Evolutionary conservation across 495 filamentous ascomycete genomes (phyloP), one percentile per base, ranked within the genome.

Genomic region (Penicillium cosmopolitanum): DNA sequence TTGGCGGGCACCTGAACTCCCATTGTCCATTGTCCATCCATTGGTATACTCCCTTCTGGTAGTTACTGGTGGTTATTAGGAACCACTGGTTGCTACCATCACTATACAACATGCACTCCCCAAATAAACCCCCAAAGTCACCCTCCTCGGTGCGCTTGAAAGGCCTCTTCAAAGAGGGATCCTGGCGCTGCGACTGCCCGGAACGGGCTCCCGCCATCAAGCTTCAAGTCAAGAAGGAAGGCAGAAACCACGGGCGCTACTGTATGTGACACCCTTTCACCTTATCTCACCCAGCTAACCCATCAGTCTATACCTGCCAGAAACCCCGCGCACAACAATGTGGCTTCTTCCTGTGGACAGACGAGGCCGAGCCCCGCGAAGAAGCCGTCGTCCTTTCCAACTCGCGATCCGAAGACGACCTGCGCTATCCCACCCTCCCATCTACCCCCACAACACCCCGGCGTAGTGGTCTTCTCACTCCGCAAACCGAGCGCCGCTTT

Each of bases 271-370:
- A 25, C 7, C 38, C 62, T 44, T 50, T 23, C 13, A 53, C 25
- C 3, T 0, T 28, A 25, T 36, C 13, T 46, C 5, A 46, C 16
- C 9, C 12, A 46, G 11, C 11, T 40, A 10, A 31, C 43, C 21
- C 28, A 31, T 31, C 25, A 84, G 81, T 92, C 70, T 91, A 88
- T 65, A 85, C 78, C 7, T 92, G 89, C 67, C 83, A 83, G 56
- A 80, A 83, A 59, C 66, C 73, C 8, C 74, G 78, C 31, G 63
- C 72, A 1, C 63, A 77, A 43, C 73, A 77, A 38, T 93, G 90
- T 70, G 74, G 77, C 15, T 92, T 92, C 78, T 93, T 91, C 67
- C 72, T 92, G 3, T 93, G 86, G 84, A 77, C 80, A 28, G 82
- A 85, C 28, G 81, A 85, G n/a, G 89, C 89, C 0, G 71, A 80